Conservation (phyloP, 352 stramenopile species). For the Phytophthora palmivora region DNA sequence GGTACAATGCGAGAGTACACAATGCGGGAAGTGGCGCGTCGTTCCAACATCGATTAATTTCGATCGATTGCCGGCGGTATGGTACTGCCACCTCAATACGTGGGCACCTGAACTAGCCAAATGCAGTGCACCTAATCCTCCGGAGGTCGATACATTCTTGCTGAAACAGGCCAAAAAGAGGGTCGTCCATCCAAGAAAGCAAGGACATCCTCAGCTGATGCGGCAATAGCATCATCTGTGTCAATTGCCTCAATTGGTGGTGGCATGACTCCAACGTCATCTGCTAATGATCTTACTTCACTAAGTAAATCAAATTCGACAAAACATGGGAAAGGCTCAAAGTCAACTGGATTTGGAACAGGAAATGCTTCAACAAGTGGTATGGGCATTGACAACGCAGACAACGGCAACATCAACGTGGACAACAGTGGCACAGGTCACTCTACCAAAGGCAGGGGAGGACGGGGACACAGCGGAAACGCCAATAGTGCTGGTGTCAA, state of each 20-base stretch:
- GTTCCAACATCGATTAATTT: conserved; percentile 92
- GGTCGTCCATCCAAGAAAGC: conserved; percentile 63
- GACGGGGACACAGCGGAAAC: conserved; percentile 12
- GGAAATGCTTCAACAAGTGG: conserved; percentile 7
- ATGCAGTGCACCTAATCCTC: conserved; percentile 71
- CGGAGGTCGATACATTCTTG: conserved; percentile 75
- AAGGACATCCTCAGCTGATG: conserved; percentile 33
- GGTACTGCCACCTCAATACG: conserved; percentile 85
- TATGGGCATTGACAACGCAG: conserved; percentile 3
- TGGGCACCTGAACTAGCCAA: conserved; percentile 78
- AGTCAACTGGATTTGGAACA: conserved; percentile 18
- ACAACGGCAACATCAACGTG: conserved; percentile 4
- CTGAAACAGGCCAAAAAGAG: conserved; percentile 68
- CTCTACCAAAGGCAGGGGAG: conserved; percentile 33
- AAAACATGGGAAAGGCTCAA: conserved; percentile 40
- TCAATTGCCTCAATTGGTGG: not conserved
- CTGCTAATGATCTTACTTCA: conserved; percentile 17
- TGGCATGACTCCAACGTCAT: conserved; percentile 27
- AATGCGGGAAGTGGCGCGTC: conserved; percentile 96
- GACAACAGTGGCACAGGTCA: conserved; percentile 4
- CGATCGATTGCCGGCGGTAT: conserved; percentile 90
- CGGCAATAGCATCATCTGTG: conserved; percentile 21
- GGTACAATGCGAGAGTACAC: conserved; percentile 95
- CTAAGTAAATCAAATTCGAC: conserved; percentile 19
- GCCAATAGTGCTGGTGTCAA: conserved; percentile 45